Percentiles rank a stretch among this genome's conserved stretches.
These are phyloP conservation scores for Nannochloris sp. DNA, from an alignment of 139 green algal genomes.

Conservation along the genomic window DNA sequence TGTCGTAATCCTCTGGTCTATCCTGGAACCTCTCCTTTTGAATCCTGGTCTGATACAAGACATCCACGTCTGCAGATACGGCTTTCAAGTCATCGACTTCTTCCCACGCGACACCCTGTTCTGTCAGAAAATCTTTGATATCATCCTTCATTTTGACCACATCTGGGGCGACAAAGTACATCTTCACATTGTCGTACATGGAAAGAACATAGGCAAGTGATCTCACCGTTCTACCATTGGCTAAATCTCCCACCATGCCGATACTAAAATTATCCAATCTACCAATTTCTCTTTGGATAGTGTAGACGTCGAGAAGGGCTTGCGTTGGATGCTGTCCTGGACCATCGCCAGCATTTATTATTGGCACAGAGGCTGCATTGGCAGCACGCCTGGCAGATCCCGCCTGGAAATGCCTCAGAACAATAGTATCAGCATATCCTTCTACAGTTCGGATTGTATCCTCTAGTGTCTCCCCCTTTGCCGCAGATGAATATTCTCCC, in stretches of 20 bases:
- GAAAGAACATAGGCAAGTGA: conserved; percentile 82
- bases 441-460: conserved; percentile 97
- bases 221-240: conserved; percentile 89
- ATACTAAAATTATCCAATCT: conserved; percentile 79
- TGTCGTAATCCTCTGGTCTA: conserved; percentile 63
- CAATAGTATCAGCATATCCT: conserved; percentile 91
- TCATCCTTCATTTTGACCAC: conserved; percentile 90
- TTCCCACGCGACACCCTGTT: conserved; percentile 66
- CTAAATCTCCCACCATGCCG: conserved; percentile 92
- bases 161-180: conserved; percentile 94
- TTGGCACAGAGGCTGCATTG: conserved; percentile 65
- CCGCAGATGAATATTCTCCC: conserved; percentile 92
- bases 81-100: conserved; percentile 65
- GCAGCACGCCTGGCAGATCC: conserved; percentile 75
- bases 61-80: conserved; percentile 75
- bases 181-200: conserved; percentile 80
- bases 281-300: conserved; percentile 91
- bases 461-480: conserved; percentile 97
- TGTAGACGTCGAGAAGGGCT: conserved; percentile 97
- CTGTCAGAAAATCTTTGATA: conserved; percentile 83
- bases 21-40: conserved; percentile 94
- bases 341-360: conserved; percentile 96
- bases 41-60: conserved; percentile 98
- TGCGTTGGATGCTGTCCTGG: conserved; percentile 97
- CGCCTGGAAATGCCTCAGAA: conserved; percentile 89